Evolutionary conservation across 2,329 filamentous ascomycete species (phyloP), one percentile per base, ranked within the genome.

Genomic region (Fusarium euwallaceae): DNA sequence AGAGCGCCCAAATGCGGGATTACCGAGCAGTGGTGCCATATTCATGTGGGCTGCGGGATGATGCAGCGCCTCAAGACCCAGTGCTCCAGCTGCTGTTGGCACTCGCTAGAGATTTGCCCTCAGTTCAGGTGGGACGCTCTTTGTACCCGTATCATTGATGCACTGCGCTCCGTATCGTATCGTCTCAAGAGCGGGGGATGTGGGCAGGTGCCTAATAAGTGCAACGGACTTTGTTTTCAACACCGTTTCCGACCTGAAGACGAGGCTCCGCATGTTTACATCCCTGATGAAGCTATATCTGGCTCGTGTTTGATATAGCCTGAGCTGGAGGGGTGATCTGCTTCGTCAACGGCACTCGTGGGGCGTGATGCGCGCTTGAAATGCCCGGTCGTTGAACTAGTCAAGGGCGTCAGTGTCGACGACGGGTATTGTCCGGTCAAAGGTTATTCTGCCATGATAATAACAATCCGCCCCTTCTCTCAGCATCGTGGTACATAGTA

Each of bases 21-120:
- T 66, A 66, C 29, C 55, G 43, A 64, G 45, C 45, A 65, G 63
- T 67, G 29, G 62, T 65, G 61, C 41, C 65, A 67, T 67, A 34
- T 27, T 55, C 24, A 24, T 37, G 39, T 63, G 39, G 43, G 22
- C 17, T 63, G 48, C 24, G 36, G 55, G 45, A 55, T 58, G 39
- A 34, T 34, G 20, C 58, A 45, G 27, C 27, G 27, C 37, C 36
- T 55, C 39, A 34, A 53, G 32, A 14, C 16, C 22, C 55, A 32
- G 51, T 59, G 14, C 39, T 39, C 29, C 51, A 48, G 27, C 17
- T 45, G 20, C 24, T 61, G 39, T 51, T 62, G 59, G 61, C 61
- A 39, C 22, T 45, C 37, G 11, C 4, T 17, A 20, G 62, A 69
- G 11, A 29, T 58, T 48, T 66, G 32, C 14, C 51, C 32, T 61